Evolutionary conservation across 768 basidiomycete genomes (phyloP).

Genomic region (Megacollybia marginata): DNA sequence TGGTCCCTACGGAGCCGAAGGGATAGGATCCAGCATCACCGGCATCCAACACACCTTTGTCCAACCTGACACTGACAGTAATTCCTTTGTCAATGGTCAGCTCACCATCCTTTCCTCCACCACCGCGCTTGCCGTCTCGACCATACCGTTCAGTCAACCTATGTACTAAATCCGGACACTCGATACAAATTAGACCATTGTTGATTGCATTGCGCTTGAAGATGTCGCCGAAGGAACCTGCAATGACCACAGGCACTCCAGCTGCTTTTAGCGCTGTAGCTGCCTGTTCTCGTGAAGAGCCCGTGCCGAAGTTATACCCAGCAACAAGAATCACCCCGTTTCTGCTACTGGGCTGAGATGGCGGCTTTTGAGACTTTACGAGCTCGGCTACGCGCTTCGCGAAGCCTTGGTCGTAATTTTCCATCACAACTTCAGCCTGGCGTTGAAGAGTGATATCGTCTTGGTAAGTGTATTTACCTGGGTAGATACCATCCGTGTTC

Average conservation of each 20-base stretch:
- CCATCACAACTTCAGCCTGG: constrained; percentile 97
- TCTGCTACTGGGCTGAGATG: constrained; percentile 14
- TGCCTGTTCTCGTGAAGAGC: constrained; percentile 96
- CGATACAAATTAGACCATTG: constrained; percentile 93
- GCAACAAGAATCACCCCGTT: constrained; percentile 80
- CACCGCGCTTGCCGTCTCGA: constrained; percentile 65
- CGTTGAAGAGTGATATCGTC: constrained; percentile 95
- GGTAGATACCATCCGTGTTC: constrained; percentile 98
- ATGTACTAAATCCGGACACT: constrained; percentile 81
- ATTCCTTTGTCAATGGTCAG: constrained; percentile 75
- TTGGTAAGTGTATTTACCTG: constrained; percentile 98
- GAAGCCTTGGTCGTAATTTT: constrained; percentile 94
- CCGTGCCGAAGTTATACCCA: constrained; percentile 98
- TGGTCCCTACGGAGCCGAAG: constrained; percentile 77
- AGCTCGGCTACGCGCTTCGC: constrained; percentile 60
- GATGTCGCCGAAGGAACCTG: constrained; percentile 98
- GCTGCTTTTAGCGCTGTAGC: constrained; percentile 95
- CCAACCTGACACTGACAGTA: constrained; percentile 58
- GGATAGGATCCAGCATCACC: constrained; percentile 45
- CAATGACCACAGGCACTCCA: constrained; percentile 87
- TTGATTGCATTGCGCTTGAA: constrained; percentile 99
- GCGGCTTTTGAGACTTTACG: constrained; percentile 17
- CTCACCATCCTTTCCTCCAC: constrained; percentile 76
- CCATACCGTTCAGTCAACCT: constrained; percentile 76
- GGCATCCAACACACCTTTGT: constrained; percentile 50